A percentile compares a stretch with the other conserved stretches of the same genome.
These are phyloP conservation scores for Boletellus sp. DNA, from an alignment of 768 basidiomycete genomes.

Conservation along the genomic window DNA sequence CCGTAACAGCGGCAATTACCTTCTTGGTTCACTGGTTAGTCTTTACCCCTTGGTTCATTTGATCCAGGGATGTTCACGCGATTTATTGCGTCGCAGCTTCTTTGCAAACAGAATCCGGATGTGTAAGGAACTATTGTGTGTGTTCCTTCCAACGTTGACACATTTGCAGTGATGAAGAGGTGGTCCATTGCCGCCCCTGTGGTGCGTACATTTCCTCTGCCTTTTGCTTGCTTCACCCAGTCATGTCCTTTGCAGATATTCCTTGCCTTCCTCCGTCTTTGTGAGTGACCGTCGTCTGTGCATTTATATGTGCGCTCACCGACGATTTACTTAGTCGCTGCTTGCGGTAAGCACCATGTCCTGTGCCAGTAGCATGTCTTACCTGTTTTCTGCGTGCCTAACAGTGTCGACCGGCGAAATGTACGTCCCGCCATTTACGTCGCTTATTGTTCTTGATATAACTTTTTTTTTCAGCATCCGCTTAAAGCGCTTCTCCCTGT, in stretches of 20 bases:
- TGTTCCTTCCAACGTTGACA: conserved; percentile 1
- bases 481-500: conserved; percentile 27
- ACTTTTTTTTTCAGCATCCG: conserved; percentile 14
- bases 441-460: neutral
- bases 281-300: conserved; percentile 14
- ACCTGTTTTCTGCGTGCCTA: neutral
- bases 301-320: neutral
- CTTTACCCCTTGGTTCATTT: neutral
- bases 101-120: conserved; percentile 34
- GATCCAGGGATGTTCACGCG: neutral
- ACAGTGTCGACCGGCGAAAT: conserved; percentile 33
- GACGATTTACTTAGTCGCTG: conserved; percentile 21
- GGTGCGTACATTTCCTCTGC: conserved; percentile 7
- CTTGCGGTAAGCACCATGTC: conserved; percentile 21
- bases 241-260: conserved; percentile 16
- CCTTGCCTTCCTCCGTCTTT: conserved; percentile 32
- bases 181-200: conserved; percentile 32
- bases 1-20: conserved; percentile 28
- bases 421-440: conserved; percentile 11
- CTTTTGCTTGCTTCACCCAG: neutral
- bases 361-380: neutral
- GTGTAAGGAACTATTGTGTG: conserved; percentile 16
- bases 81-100: conserved; percentile 8
- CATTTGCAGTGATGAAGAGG: conserved; percentile 26
- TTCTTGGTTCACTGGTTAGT: conserved; percentile 34